A percentile compares a stretch with the other conserved stretches of the same genome.
Evolutionary conservation across 169 alveolate species (phyloP).

Genomic region (Cryptosporidium muris): DNA sequence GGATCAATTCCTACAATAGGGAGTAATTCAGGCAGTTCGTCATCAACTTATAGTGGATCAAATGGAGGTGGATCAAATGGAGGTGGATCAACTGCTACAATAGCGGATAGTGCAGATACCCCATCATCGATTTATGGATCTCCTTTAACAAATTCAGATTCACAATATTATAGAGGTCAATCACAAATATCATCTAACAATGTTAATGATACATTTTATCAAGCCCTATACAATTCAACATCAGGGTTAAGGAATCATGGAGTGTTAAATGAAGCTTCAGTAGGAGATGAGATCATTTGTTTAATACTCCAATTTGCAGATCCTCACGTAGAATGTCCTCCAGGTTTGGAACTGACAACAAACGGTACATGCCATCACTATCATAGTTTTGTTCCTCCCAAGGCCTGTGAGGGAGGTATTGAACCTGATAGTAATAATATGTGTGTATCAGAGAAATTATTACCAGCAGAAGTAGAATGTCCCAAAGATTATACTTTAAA

Average conservation of each 20-base stretch:
- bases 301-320: slow-evolving; percentile 27
- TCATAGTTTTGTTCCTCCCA: slow-evolving; percentile 40
- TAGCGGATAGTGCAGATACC: neutral
- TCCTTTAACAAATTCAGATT: neutral
- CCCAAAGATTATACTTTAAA: slow-evolving; percentile 53
- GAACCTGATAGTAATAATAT: slow-evolving; percentile 68
- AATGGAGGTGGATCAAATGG: neutral
- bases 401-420: slow-evolving; percentile 69
- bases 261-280: slow-evolving; percentile 43
- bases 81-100: neutral
- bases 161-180: neutral
- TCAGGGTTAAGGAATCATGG: slow-evolving; percentile 26
- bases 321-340: slow-evolving; percentile 55
- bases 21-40: neutral
- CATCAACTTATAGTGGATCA: neutral
- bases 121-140: neutral
- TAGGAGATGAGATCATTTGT: slow-evolving; percentile 56
- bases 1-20: neutral
- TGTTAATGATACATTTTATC: slow-evolving; percentile 46
- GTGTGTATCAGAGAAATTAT: slow-evolving; percentile 53
- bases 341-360: slow-evolving; percentile 24
- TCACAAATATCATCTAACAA: neutral
- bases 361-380: slow-evolving; percentile 34
- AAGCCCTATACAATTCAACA: slow-evolving; percentile 55
- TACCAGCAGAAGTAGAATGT: slow-evolving; percentile 70